Percentiles rank a stretch among this genome's conserved stretches.
phyloP scores from a whole-genome alignment of 1,284 basidiomycete genomes.

The Cerrena zonata region DNA sequence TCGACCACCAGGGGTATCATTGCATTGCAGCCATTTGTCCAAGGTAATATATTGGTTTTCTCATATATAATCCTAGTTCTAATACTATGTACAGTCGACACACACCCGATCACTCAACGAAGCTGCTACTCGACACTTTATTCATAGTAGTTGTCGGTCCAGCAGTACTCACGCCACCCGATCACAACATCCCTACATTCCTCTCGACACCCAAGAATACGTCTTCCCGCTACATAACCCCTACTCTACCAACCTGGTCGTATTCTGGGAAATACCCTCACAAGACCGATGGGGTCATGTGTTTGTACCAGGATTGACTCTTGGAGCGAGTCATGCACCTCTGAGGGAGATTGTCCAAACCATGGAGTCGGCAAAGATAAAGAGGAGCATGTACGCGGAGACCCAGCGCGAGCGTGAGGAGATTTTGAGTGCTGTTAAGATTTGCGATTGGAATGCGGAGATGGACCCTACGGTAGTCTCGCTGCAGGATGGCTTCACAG shows the following conservation, averaged over 20 bases:
- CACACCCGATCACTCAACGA: slow-evolving; percentile 24
- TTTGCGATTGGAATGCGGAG: slow-evolving; percentile 74
- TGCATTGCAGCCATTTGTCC: slow-evolving; percentile 46
- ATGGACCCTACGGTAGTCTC: slow-evolving; percentile 64
- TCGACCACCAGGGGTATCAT: slow-evolving; percentile 50
- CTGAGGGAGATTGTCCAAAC: slow-evolving; percentile 53
- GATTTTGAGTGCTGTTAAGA: slow-evolving; percentile 59
- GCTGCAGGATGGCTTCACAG: slow-evolving; percentile 33
- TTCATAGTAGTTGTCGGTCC: slow-evolving; percentile 46
- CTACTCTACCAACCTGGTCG: slow-evolving; percentile 59
- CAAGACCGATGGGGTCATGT: slow-evolving; percentile 57
- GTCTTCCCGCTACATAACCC: slow-evolving; percentile 82
- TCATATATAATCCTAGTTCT: neutral
- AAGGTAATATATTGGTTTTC: slow-evolving; percentile 35
- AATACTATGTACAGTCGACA: slow-evolving; percentile 13
- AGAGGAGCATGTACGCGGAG: slow-evolving; percentile 84
- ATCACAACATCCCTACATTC: slow-evolving; percentile 58
- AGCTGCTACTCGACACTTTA: slow-evolving; percentile 38
- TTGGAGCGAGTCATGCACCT: slow-evolving; percentile 65
- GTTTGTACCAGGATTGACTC: slow-evolving; percentile 49
- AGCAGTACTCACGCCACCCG: slow-evolving; percentile 33
- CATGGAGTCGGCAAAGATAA: slow-evolving; percentile 58
- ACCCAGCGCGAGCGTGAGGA: slow-evolving; percentile 68
- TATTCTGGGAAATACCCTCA: slow-evolving; percentile 68
- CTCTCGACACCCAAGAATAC: slow-evolving; percentile 40